Base-by-base conservation (phyloP, 805 yeast species). In the Phaffomyces opuntiae region DNA sequence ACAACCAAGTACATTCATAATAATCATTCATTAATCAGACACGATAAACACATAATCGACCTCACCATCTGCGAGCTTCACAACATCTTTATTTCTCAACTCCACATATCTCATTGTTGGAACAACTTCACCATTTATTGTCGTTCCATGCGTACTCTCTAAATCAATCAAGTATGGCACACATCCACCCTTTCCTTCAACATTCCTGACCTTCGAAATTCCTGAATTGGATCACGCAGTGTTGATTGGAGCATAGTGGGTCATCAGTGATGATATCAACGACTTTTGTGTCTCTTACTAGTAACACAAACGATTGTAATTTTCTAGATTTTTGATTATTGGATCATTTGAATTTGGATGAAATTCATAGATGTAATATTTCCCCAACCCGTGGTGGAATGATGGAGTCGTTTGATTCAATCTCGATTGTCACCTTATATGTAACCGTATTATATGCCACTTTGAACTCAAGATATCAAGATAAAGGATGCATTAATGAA, bases 161-260 rank as follows among this genome's bases (percentile, higher is more conserved):
- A 75, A 53, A 49, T 75, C 79, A 36, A 73, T 69, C 9, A 75
- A 45, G 47, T 71, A 75, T 7, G 70, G 69, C n/a, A 54, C 54
- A 25, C 26, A 24, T 19, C 29, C 33, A 29, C 13, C 31, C 13
- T 9, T 13, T 7, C 7, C 13, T 7, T 49, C 43, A 14, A 49
- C 49, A 14, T 53, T 40, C 29, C 74, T 56, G 49, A 69, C 7
- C 13, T 7, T 49, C 43, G 12, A 49, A 49, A 14, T 53, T 40
- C 29, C 74, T 56, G 49, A 69, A 74, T 49, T 74, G 79, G 8
- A 75, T 60, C 0, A 64, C 78, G 17, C 78, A 77, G 52, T 75
- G 80, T 51, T 74, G 77, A 40, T 68, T 67, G 0, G 75, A 70
- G 42, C 72, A 67, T 1, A 66, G 56, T 26, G 60, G 63, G 40